Conservation (phyloP, 139 green algal species). For the Chlamydomonas applanata region DNA sequence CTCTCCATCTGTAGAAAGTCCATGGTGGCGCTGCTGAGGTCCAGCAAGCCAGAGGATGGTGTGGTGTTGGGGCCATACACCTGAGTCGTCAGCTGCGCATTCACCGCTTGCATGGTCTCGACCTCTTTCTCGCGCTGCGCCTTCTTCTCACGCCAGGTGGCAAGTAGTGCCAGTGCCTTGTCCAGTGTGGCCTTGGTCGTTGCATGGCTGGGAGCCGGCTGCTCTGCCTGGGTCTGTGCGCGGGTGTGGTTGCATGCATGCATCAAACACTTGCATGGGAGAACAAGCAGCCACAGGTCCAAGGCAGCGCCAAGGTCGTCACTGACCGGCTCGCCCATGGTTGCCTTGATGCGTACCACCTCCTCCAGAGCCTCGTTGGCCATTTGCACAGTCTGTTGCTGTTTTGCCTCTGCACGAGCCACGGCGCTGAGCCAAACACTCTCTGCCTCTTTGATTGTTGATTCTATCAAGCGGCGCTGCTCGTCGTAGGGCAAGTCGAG, state of each 20-base stretch:
- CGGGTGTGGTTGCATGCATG: background rate
- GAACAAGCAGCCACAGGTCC: background rate
- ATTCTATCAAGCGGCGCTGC: too few relatives aligned
- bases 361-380: constrained; percentile 44
- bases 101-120: background rate
- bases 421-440: too few relatives aligned
- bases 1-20: constrained; percentile 28
- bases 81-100: background rate
- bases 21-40: constrained; percentile 23
- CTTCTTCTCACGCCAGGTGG: background rate
- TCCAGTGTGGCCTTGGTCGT: background rate
- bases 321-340: constrained; percentile 14
- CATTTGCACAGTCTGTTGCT: too few relatives aligned
- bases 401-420: too few relatives aligned
- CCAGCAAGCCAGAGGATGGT: background rate
- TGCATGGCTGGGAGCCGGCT: background rate
- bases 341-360: constrained; percentile 24
- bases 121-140: background rate
- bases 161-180: background rate
- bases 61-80: constrained; percentile 3
- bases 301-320: background rate
- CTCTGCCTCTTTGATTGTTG: too few relatives aligned
- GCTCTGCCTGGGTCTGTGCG: background rate
- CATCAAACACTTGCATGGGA: background rate
- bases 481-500: background rate